Evolutionary conservation across 352 stramenopile genomes (phyloP).

Genomic region (Thraustotheca clavata): DNA sequence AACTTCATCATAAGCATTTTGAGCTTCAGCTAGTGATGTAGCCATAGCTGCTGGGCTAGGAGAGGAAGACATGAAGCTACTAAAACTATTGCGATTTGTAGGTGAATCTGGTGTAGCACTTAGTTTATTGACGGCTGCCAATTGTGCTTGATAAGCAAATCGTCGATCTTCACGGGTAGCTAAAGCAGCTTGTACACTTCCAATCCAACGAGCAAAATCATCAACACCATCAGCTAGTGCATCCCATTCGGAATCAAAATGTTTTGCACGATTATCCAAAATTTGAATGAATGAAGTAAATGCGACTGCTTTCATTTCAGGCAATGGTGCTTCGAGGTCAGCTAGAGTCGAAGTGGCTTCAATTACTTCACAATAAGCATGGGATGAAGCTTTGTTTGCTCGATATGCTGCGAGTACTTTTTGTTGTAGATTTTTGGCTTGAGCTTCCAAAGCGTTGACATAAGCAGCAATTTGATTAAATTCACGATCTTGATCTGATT

Average conservation of each 20-base stretch:
- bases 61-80: background rate
- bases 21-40: conserved; percentile 44
- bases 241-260: conserved; percentile 66
- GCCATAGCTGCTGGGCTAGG: conserved; percentile 21
- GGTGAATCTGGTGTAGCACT: conserved; percentile 25
- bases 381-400: conserved; percentile 60
- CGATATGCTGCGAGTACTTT: conserved; percentile 50
- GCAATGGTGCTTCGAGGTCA: conserved; percentile 54
- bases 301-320: conserved; percentile 35
- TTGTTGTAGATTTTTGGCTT: conserved; percentile 53
- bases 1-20: conserved; percentile 66
- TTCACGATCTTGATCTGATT: conserved; percentile 54
- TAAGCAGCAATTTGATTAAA: conserved; percentile 63
- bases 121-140: conserved; percentile 29
- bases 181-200: conserved; percentile 55
- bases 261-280: conserved; percentile 61
- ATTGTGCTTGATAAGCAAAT: conserved; percentile 66
- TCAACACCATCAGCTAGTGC: conserved; percentile 53
- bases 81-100: conserved; percentile 21
- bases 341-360: conserved; percentile 58
- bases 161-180: conserved; percentile 71
- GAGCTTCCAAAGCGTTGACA: conserved; percentile 45
- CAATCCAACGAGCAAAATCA: conserved; percentile 67
- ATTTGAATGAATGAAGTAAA: conserved; percentile 52
- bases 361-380: conserved; percentile 78